A percentile compares a stretch with the other conserved stretches of the same genome.
Evolutionary conservation across 2,329 filamentous ascomycete species (phyloP).

Genomic region (Zarea fungicola): DNA sequence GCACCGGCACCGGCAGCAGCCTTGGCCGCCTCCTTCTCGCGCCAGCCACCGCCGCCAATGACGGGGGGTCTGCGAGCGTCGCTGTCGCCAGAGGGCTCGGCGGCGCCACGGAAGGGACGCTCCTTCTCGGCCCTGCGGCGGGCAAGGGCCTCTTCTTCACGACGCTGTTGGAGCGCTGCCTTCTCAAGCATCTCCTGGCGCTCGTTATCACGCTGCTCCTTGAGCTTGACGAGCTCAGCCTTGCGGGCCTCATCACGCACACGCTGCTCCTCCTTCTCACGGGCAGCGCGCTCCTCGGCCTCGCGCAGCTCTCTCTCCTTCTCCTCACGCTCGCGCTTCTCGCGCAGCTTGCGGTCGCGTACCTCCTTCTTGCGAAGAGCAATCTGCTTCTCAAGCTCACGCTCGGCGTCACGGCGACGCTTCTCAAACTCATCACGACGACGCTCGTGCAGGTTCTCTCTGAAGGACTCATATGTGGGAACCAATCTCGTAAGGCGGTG

Average conservation of each 20-base stretch:
- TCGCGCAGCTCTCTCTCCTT: slow-evolving; percentile 72
- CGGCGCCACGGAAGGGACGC: slow-evolving; percentile 25
- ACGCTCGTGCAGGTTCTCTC: slow-evolving; percentile 74
- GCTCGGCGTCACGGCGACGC: slow-evolving; percentile 83
- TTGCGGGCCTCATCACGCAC: slow-evolving; percentile 75
- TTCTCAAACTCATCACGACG: slow-evolving; percentile 95
- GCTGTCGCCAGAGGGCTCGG: slow-evolving; percentile 28
- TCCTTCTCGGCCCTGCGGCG: slow-evolving; percentile 64
- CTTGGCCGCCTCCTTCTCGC: slow-evolving; percentile 33
- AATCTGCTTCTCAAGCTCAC: slow-evolving; percentile 90
- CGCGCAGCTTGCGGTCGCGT: slow-evolving; percentile 73
- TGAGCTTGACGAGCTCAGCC: slow-evolving; percentile 60
- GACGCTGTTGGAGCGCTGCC: slow-evolving; percentile 66
- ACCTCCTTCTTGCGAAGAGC: slow-evolving; percentile 81
- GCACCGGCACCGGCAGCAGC: slow-evolving; percentile 26
- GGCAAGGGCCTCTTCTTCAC: slow-evolving; percentile 84
- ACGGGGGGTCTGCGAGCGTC: slow-evolving; percentile 28
- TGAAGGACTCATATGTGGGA: slow-evolving; percentile 78
- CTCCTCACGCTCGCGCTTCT: slow-evolving; percentile 81
- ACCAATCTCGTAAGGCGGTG: slow-evolving; percentile 83
- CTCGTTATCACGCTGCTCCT: slow-evolving; percentile 61
- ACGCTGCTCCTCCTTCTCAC: slow-evolving; percentile 82
- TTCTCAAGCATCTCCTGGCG: slow-evolving; percentile 63
- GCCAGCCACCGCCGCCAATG: slow-evolving; percentile 37
- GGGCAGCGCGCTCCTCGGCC: slow-evolving; percentile 75